Evolutionary conservation across 2,329 filamentous ascomycete genomes (phyloP).

Genomic region (Talaromyces sp.): DNA sequence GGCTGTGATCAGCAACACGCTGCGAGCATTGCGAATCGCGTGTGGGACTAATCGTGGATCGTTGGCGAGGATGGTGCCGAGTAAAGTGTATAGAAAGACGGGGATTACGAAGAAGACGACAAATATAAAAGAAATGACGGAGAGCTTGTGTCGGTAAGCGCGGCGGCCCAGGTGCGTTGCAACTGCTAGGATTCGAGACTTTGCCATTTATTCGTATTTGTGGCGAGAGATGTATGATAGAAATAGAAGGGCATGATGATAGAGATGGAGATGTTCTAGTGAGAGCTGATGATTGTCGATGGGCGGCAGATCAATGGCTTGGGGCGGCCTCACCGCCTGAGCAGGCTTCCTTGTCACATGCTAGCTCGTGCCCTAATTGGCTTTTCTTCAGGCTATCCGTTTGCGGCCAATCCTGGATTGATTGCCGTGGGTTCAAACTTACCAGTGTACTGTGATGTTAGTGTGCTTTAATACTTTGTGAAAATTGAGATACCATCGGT

Average conservation of each 20-base stretch:
- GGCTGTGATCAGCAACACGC: slow-evolving; percentile 40
- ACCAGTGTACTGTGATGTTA: too few relatives aligned
- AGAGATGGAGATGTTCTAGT: background rate
- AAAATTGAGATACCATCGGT: too few relatives aligned
- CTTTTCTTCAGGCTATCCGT: background rate
- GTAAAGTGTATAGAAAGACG: slow-evolving; percentile 35
- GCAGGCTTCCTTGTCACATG: background rate
- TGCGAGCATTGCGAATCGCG: slow-evolving; percentile 34
- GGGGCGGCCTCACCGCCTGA: background rate
- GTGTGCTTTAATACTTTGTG: too few relatives aligned
- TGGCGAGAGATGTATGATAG: background rate
- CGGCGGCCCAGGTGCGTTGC: slow-evolving; percentile 16
- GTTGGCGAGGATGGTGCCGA: slow-evolving; percentile 37
- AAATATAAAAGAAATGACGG: background rate
- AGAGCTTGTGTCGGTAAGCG: slow-evolving; percentile 10
- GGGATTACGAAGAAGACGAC: slow-evolving; percentile 23
- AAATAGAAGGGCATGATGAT: background rate
- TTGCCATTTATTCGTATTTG: slow-evolving; percentile 19
- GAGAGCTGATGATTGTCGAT: background rate
- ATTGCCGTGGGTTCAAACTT: too few relatives aligned
- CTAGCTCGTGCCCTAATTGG: background rate
- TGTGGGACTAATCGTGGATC: slow-evolving; percentile 38
- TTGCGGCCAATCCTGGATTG: background rate
- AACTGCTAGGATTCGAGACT: slow-evolving; percentile 3
- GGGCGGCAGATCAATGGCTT: background rate